These are phyloP conservation scores for Acanthochlamys bracteata DNA, from an alignment of 106 monocot genomes.

Conservation along the genomic window DNA sequence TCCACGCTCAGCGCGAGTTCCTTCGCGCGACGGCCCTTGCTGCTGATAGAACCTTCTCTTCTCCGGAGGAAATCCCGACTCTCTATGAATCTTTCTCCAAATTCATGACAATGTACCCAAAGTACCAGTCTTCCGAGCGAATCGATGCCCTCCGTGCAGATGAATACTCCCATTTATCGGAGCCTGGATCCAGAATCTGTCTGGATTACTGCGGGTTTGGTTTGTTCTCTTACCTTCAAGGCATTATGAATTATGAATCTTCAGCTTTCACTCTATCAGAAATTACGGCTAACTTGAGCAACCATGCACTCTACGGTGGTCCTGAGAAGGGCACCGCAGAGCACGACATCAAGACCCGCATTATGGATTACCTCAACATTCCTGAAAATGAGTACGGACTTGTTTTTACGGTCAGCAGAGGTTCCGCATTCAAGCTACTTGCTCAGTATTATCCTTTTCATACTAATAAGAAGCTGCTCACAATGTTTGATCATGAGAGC, in stretches of 20 bases:
- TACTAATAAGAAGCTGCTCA: conserved; percentile 86
- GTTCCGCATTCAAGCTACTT: conserved; percentile 82
- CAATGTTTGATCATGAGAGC: conserved; percentile 98
- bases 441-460: conserved; percentile 92
- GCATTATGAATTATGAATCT: conserved; percentile 49
- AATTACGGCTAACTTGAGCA: conserved; percentile 82
- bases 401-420: conserved; percentile 87
- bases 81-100: conserved; percentile 47
- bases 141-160: conserved; percentile 56
- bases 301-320: conserved; percentile 81
- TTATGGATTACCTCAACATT: conserved; percentile 91
- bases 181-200: conserved; percentile 58
- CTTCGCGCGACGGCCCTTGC: conserved; percentile 80
- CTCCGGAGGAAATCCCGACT: conserved; percentile 42
- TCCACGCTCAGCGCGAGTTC: conserved; percentile 86
- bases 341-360: conserved; percentile 66
- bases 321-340: conserved; percentile 82
- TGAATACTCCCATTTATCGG: conserved; percentile 73
- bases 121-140: conserved; percentile 51
- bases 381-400: conserved; percentile 90
- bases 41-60: conserved; percentile 55
- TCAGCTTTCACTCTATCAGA: conserved; percentile 75
- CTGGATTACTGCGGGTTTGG: conserved; percentile 98
- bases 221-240: conserved; percentile 81
- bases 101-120: conserved; percentile 93